A percentile compares a stretch with the other conserved stretches of the same genome.
Evolutionary conservation across 73 alveolate genomes (phyloP).

Genomic region (Tetrahymena malaccensis): DNA sequence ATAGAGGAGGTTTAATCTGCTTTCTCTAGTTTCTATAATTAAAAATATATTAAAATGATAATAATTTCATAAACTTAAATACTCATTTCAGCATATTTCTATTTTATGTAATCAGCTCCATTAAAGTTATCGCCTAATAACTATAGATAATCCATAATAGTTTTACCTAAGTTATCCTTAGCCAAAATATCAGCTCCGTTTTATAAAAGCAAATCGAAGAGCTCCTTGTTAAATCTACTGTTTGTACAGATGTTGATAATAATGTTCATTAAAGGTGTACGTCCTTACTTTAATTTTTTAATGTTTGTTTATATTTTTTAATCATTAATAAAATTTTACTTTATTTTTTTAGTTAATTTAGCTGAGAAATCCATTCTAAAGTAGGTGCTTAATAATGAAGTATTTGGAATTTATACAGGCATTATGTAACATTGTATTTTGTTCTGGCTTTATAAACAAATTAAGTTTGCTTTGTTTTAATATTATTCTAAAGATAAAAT

Average conservation of each 20-base stretch:
- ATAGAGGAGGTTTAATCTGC: not conserved
- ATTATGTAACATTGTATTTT: not conserved
- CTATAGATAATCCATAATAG: not conserved
- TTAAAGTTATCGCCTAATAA: not conserved
- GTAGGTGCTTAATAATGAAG: not conserved
- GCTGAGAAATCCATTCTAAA: not conserved
- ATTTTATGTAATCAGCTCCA: not conserved
- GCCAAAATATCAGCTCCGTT: not conserved
- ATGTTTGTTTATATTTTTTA: not conserved
- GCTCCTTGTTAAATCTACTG: not conserved
- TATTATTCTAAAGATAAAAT: not conserved
- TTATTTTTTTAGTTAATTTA: no score
- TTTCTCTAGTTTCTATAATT: not conserved
- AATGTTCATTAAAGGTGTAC: not conserved
- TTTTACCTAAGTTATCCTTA: not conserved
- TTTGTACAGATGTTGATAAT: not conserved
- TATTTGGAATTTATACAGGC: not conserved
- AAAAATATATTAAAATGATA: not conserved
- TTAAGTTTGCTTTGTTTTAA: not conserved
- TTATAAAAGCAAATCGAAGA: not conserved
- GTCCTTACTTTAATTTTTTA: not conserved
- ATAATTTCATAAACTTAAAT: not conserved
- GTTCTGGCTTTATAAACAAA: not conserved
- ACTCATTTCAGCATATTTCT: not conserved
- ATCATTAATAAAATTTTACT: not conserved